A percentile compares a stretch with the other conserved stretches of the same genome.
Conservation (phyloP, 2,329 filamentous ascomycete genomes). For the Amesomyces nigricolor region DNA sequence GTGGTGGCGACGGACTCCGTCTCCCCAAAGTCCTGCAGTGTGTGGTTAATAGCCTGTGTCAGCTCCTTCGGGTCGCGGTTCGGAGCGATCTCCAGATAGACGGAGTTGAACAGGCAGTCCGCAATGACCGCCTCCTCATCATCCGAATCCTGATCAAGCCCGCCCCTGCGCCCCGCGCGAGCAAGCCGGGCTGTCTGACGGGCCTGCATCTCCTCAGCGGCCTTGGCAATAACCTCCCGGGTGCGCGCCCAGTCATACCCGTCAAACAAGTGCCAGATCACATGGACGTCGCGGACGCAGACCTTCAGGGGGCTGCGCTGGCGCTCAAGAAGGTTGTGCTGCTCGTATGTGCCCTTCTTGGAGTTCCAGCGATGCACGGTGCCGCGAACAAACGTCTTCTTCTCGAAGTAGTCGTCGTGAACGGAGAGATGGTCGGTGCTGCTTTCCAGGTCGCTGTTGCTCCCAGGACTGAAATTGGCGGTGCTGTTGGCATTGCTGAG, state of each 20-base stretch:
- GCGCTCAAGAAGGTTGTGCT: constrained; percentile 55
- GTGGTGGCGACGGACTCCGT: constrained; percentile 84
- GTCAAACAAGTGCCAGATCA: constrained; percentile 98
- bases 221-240: constrained; percentile 76
- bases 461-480: constrained; percentile 43
- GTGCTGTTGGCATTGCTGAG: constrained; percentile 41
- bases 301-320: constrained; percentile 68
- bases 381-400: constrained; percentile 53
- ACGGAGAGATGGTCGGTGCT: constrained; percentile 57
- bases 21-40: constrained; percentile 79
- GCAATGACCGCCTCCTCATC: constrained; percentile 83
- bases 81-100: constrained; percentile 89
- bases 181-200: constrained; percentile 71
- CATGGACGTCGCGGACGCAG: constrained; percentile 75
- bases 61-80: constrained; percentile 81
- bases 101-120: constrained; percentile 96
- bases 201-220: constrained; percentile 79
- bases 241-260: constrained; percentile 95
- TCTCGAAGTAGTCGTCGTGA: constrained; percentile 71
- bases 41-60: constrained; percentile 75
- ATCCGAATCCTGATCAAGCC: constrained; percentile 58
- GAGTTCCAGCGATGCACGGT: constrained; percentile 79
- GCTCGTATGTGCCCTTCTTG: constrained; percentile 65
- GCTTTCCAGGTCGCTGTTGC: constrained; percentile 32
- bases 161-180: constrained; percentile 49